Percentiles rank a stretch among this genome's conserved stretches.
These are phyloP conservation scores for Tuctoria greenei DNA, from an alignment of 176 grass and related monocot genomes.

Conservation along the genomic window DNA sequence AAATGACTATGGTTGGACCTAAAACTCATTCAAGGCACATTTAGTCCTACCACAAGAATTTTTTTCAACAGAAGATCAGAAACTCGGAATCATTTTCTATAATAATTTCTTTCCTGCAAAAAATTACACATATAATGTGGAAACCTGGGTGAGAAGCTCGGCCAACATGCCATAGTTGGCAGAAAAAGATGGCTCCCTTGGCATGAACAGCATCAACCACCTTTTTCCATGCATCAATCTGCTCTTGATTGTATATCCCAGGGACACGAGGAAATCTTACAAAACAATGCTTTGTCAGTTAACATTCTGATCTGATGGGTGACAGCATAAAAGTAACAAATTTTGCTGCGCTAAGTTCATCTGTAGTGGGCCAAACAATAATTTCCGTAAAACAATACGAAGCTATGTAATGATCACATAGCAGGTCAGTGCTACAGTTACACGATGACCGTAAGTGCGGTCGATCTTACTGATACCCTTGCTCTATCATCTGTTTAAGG, in stretches of 20 bases:
- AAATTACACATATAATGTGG: neutral
- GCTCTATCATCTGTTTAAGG: neutral
- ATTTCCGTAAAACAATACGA: neutral
- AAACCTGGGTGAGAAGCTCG: constrained; percentile 88
- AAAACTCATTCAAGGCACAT: neutral
- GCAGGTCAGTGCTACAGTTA: neutral
- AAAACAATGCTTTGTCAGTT: constrained; percentile 9
- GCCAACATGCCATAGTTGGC: constrained; percentile 97
- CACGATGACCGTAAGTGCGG: neutral
- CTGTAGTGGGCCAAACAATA: neutral
- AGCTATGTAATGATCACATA: neutral
- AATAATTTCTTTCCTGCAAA: neutral
- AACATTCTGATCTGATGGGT: neutral
- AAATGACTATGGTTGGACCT: neutral
- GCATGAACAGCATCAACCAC: constrained; percentile 92
- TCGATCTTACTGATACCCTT: neutral
- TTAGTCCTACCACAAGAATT: neutral
- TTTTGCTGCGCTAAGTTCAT: constrained; percentile 24
- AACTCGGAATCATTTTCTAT: neutral
- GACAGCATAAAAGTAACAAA: neutral
- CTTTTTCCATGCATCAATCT: constrained; percentile 87
- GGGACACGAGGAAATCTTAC: constrained; percentile 86
- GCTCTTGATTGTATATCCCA: constrained; percentile 86
- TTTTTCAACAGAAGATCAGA: neutral
- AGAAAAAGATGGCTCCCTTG: constrained; percentile 89